Evolutionary conservation across 2,329 filamentous ascomycete genomes (phyloP).

Genomic region (Aureobasidium sp.): DNA sequence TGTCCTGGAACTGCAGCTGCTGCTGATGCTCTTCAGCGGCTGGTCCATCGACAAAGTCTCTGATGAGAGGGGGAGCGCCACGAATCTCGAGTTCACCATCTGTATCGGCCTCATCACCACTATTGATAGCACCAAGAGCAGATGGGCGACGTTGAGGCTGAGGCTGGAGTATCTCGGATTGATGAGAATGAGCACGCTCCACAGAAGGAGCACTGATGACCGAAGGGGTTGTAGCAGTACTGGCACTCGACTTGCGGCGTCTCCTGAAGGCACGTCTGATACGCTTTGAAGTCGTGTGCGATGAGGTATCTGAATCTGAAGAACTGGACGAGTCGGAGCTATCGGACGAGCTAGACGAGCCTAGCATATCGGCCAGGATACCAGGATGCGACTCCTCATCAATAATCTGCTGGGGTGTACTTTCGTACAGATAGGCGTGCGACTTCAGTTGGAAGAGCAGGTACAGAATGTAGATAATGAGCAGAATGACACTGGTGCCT

Average conservation of each 20-base stretch:
- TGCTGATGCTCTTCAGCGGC: conserved; percentile 31
- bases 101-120: conserved; percentile 49
- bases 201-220: conserved; percentile 39
- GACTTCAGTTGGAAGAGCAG: conserved; percentile 88
- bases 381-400: conserved; percentile 86
- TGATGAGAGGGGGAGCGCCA: conserved; percentile 30
- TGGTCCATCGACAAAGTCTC: conserved; percentile 39
- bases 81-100: conserved; percentile 38
- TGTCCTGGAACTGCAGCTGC: neutral
- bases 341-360: conserved; percentile 55
- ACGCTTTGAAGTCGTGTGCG: conserved; percentile 65
- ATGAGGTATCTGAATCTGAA: conserved; percentile 62
- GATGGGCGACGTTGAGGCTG: conserved; percentile 31
- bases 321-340: conserved; percentile 45
- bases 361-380: conserved; percentile 73
- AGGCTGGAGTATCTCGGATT: conserved; percentile 2
- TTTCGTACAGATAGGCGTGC: conserved; percentile 85
- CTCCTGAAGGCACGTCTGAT: conserved; percentile 69
- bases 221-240: conserved; percentile 56
- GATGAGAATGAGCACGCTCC: conserved; percentile 23
- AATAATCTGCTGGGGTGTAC: conserved; percentile 85
- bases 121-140: conserved; percentile 36
- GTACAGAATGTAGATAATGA: conserved; percentile 77
- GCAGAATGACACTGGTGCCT: conserved; percentile 77
- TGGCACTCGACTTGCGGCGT: conserved; percentile 69